phyloP scores from a whole-genome alignment of 805 yeast genomes.

The Teunomyces gatunensis region DNA sequence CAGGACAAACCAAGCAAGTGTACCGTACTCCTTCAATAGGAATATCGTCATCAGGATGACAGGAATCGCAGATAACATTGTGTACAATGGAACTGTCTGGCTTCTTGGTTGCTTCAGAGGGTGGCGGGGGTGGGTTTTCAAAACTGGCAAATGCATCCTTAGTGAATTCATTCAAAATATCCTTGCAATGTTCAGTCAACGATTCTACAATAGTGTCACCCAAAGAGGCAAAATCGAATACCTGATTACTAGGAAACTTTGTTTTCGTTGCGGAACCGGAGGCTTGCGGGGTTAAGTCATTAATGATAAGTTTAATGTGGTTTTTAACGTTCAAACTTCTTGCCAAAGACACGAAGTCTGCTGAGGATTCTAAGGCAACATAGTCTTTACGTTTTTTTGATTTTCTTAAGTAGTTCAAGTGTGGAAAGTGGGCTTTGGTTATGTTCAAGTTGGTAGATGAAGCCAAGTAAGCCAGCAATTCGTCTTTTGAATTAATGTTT shows the following conservation, averaged over 20 bases:
- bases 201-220: constrained; percentile 27
- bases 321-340: constrained; percentile 50
- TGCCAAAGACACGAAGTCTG: constrained; percentile 42
- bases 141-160: constrained; percentile 2
- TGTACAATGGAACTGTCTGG: constrained; percentile 16
- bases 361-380: constrained; percentile 33
- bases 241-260: background rate
- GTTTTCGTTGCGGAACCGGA: background rate
- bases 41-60: constrained; percentile 22
- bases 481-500: constrained; percentile 6
- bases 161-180: constrained; percentile 16
- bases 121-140: background rate
- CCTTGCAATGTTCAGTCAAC: constrained; percentile 28
- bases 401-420: constrained; percentile 27
- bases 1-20: constrained; percentile 50
- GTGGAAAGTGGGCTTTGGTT: constrained; percentile 3
- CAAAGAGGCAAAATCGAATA: constrained; percentile 20
- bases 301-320: constrained; percentile 35
- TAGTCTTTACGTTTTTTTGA: constrained; percentile 46
- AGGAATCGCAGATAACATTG: constrained; percentile 34
- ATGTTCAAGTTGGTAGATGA: constrained; percentile 3
- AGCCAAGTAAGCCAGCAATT: constrained; percentile 7
- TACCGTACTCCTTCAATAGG: constrained; percentile 49
- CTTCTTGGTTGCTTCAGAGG: background rate
- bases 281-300: constrained; percentile 10